These are phyloP conservation scores for Bipolaris gigantea DNA, from an alignment of 2,329 filamentous ascomycete species.

Conservation along the genomic window DNA sequence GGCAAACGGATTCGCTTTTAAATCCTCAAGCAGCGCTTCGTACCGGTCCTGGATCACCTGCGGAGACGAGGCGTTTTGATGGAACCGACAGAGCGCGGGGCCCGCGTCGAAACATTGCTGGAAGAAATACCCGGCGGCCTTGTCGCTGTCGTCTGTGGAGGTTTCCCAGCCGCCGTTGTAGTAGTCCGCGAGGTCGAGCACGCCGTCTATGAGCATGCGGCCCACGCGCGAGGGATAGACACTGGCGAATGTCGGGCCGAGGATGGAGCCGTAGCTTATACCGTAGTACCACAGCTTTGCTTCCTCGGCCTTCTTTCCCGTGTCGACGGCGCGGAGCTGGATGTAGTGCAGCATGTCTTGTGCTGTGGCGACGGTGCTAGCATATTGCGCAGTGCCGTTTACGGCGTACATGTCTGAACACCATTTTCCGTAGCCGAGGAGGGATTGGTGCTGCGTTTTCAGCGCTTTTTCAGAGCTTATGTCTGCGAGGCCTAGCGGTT, in stretches of 20 bases:
- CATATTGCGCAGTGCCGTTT: conserved; percentile 32
- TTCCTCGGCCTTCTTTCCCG: conserved; percentile 24
- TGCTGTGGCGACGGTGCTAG: conserved; percentile 35
- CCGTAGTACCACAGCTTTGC: conserved; percentile 45
- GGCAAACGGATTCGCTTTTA: background rate
- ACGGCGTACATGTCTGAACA: conserved; percentile 17
- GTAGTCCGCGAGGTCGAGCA: conserved; percentile 50
- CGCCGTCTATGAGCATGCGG: conserved; percentile 49
- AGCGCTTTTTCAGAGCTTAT: background rate
- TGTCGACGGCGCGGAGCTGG: conserved; percentile 21
- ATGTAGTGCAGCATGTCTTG: conserved; percentile 37
- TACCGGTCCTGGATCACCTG: conserved; percentile 19
- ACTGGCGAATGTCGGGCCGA: conserved; percentile 52
- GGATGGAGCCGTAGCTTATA: conserved; percentile 51
- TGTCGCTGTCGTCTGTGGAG: conserved; percentile 57
- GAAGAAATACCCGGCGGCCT: conserved; percentile 58
- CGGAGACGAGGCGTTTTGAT: conserved; percentile 18
- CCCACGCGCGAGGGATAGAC: conserved; percentile 50
- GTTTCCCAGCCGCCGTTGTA: conserved; percentile 42
- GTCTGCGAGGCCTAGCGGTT: background rate
- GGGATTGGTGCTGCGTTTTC: background rate
- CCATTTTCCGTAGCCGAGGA: conserved; percentile 23
- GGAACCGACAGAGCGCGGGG: conserved; percentile 16
- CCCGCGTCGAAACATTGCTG: conserved; percentile 57
- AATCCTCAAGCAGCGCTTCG: background rate